These are phyloP conservation scores for Schizochytrium sp. DNA, from an alignment of 108 stramenopile species.

Conservation along the genomic window DNA sequence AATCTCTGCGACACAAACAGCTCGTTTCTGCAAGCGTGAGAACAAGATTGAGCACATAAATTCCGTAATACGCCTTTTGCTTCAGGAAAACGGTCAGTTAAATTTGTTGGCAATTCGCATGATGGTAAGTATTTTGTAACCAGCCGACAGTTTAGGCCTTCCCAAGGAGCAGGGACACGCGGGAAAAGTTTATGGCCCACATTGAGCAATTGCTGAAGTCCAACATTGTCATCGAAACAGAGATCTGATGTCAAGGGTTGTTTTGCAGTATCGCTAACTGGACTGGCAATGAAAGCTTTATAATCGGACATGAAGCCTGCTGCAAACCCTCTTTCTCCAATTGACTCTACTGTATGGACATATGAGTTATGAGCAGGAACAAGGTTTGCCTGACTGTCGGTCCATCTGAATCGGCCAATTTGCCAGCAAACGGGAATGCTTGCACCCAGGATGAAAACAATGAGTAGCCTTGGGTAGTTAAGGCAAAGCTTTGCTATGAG, in stretches of 20 bases:
- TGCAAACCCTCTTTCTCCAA: not conserved
- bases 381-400: conserved; percentile 51
- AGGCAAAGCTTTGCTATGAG: conserved; percentile 56
- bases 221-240: conserved; percentile 41
- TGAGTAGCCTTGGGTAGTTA: conserved; percentile 2
- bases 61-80: not conserved
- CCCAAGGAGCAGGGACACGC: not conserved
- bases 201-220: conserved; percentile 8
- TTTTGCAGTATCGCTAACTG: conserved; percentile 3
- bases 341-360: conserved; percentile 23
- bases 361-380: not conserved
- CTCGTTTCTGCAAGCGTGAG: conserved; percentile 27
- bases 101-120: not conserved
- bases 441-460: not conserved
- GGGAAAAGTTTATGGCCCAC: not conserved
- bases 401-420: conserved; percentile 23
- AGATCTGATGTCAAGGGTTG: not conserved
- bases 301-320: conserved; percentile 40
- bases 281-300: conserved; percentile 21
- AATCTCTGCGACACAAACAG: conserved; percentile 17
- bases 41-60: conserved; percentile 7
- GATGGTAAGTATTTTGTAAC: not conserved
- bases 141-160: not conserved
- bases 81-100: not conserved
- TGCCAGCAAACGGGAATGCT: conserved; percentile 39